Percentiles rank a stretch among this genome's conserved stretches.
phyloP scores from a whole-genome alignment of 257 asterid species.

The Craterostigma plantagineum region DNA sequence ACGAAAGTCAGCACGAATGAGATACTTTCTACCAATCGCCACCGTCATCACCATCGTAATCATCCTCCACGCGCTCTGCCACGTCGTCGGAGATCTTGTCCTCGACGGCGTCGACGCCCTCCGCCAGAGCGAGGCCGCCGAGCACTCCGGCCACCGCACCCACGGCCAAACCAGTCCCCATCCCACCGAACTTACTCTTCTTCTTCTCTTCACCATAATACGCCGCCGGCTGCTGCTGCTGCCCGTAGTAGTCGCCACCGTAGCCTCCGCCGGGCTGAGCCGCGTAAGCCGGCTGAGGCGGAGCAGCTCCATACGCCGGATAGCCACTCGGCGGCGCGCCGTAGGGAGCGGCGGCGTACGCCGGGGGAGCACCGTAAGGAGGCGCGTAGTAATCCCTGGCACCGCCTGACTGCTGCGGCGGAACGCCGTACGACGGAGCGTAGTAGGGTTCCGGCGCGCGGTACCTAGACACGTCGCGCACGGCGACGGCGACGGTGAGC shows the following conservation, averaged over 20 bases:
- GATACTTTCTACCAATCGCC: neutral
- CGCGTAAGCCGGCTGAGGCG: constrained; percentile 6
- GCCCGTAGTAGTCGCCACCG: constrained; percentile 16
- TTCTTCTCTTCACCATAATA: constrained; percentile 40
- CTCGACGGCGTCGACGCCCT: constrained; percentile 55
- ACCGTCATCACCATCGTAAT: constrained; percentile 37
- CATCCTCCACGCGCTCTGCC: constrained; percentile 72
- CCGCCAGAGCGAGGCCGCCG: constrained; percentile 73
- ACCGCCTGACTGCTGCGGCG: constrained; percentile 33
- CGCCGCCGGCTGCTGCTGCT: constrained; percentile 12
- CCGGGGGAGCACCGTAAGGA: constrained; percentile 26
- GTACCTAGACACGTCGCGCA: constrained; percentile 33
- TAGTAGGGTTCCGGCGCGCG: constrained; percentile 46
- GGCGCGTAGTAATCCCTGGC: constrained; percentile 23
- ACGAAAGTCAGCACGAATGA: too few species aligned
- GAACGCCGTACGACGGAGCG: constrained; percentile 45
- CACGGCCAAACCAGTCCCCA: constrained; percentile 92
- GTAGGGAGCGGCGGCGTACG: constrained; percentile 22
- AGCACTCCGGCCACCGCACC: constrained; percentile 86
- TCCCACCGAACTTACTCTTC: constrained; percentile 61
- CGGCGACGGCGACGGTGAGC: constrained; percentile 27
- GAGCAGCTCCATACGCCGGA: constrained; percentile 10
- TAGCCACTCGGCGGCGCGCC: constrained; percentile 13
- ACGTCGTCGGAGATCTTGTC: constrained; percentile 57
- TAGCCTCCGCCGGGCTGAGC: constrained; percentile 9